Evolutionary conservation across 2,329 filamentous ascomycete genomes (phyloP).

Genomic region (Aspergillus sclerotialis): DNA sequence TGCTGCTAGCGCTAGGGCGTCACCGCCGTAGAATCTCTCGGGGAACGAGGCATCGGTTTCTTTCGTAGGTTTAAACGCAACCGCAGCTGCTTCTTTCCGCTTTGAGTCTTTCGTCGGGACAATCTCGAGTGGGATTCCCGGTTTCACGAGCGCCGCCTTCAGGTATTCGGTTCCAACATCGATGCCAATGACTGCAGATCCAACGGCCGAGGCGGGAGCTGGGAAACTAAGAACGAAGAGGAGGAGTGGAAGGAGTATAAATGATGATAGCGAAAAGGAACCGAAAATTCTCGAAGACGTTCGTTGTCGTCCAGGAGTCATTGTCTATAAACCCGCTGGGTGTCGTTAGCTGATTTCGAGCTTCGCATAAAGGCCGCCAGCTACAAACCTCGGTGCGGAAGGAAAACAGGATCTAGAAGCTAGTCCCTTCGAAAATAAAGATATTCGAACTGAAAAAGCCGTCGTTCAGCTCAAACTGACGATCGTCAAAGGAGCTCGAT

Average conservation of each 20-base stretch:
- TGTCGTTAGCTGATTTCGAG: conserved; percentile 1
- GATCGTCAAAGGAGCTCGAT: too few relatives aligned
- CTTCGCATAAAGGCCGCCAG: background rate
- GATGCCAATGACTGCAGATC: conserved; percentile 78
- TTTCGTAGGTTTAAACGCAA: conserved; percentile 86
- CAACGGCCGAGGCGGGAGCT: conserved; percentile 51
- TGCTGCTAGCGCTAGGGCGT: conserved; percentile 78
- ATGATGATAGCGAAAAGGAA: conserved; percentile 33
- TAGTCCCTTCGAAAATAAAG: too few relatives aligned
- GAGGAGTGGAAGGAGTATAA: conserved; percentile 44
- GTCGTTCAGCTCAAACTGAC: too few relatives aligned
- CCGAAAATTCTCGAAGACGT: conserved; percentile 12
- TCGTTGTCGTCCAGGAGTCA: conserved; percentile 25
- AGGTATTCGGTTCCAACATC: conserved; percentile 96
- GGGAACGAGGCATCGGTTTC: conserved; percentile 64
- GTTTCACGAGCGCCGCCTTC: conserved; percentile 93
- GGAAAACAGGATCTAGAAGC: conserved; percentile 3
- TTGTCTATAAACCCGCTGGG: conserved; percentile 20
- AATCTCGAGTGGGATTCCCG: conserved; percentile 93
- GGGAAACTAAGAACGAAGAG: conserved; percentile 50
- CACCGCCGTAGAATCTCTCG: conserved; percentile 84
- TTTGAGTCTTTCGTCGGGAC: conserved; percentile 97
- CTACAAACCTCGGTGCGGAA: background rate
- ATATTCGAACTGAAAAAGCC: too few relatives aligned
- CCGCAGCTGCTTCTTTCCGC: conserved; percentile 84